Percentiles rank a stretch among this genome's conserved stretches.
Conservation (phyloP, 352 stramenopile species). For the Phytophthora pluvialis region DNA sequence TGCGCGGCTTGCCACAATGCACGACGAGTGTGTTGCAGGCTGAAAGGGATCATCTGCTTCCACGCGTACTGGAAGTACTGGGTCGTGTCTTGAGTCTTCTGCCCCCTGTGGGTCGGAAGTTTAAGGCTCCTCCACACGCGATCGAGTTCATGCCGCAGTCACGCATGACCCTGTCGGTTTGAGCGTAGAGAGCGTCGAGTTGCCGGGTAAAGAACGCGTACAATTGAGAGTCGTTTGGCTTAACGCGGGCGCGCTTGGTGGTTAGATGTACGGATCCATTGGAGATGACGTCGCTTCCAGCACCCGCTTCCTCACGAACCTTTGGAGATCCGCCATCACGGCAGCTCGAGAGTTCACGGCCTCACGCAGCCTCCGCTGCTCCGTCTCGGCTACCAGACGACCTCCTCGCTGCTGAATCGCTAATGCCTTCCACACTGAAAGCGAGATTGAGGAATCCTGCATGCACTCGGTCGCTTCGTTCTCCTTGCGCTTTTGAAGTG, state of each 20-base stretch:
- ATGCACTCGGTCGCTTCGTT: background rate
- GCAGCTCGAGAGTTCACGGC: conserved; percentile 3
- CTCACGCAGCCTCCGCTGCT: conserved; percentile 7
- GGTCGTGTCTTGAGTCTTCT: background rate
- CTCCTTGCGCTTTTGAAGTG: conserved; percentile 7
- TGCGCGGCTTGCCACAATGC: conserved; percentile 19
- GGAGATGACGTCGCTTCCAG: background rate
- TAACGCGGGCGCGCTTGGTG: background rate
- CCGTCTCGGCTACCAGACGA: conserved; percentile 11
- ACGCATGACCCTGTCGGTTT: conserved; percentile 18
- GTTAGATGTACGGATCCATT: background rate
- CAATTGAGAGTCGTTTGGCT: conserved; percentile 2
- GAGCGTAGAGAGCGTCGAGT: conserved; percentile 11
- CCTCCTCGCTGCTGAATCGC: conserved; percentile 16
- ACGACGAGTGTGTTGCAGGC: conserved; percentile 2
- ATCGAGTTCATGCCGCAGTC: conserved; percentile 11
- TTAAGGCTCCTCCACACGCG: background rate
- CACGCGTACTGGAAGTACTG: conserved; percentile 14
- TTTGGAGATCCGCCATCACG: conserved; percentile 12
- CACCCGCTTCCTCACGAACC: conserved; percentile 7
- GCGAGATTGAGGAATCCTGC: background rate
- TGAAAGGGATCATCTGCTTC: conserved; percentile 10
- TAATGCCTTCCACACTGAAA: conserved; percentile 24
- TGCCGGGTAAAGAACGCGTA: conserved; percentile 12
- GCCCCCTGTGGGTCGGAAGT: conserved; percentile 4